These are phyloP conservation scores for Lactarius trivialis DNA, from an alignment of 768 basidiomycete genomes.

Conservation along the genomic window DNA sequence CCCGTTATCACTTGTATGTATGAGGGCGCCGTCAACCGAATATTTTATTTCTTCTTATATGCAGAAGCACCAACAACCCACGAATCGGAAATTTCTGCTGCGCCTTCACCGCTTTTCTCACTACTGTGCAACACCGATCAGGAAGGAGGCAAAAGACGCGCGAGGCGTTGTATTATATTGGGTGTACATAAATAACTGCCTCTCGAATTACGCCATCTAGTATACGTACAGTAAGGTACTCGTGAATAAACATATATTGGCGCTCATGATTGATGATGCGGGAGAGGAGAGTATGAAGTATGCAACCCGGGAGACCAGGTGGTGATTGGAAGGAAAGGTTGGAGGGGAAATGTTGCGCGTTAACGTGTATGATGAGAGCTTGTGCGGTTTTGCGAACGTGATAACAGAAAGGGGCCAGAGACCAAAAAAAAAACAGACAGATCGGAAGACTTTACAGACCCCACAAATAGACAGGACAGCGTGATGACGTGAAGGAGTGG, in stretches of 20 bases:
- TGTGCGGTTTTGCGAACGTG: slow-evolving; percentile 2
- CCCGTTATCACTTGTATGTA: not conserved
- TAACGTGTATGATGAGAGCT: not conserved
- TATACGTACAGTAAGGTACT: slow-evolving; percentile 14
- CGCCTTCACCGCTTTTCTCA: not conserved
- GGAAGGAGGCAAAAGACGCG: not conserved
- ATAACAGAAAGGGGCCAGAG: not conserved
- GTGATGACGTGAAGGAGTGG: not conserved
- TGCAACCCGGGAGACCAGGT: not conserved
- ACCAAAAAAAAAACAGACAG: not conserved
- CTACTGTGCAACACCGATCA: not conserved
- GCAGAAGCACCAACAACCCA: not conserved
- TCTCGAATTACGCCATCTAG: slow-evolving; percentile 18
- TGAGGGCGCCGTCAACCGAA: not conserved
- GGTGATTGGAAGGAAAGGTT: not conserved
- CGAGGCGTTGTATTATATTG: slow-evolving; percentile 11
- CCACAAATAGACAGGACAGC: slow-evolving; percentile 8
- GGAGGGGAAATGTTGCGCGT: slow-evolving; percentile 5
- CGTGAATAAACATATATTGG: slow-evolving; percentile 21
- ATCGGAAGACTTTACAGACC: not conserved
- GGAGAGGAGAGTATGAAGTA: not conserved
- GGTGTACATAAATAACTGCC: slow-evolving; percentile 16
- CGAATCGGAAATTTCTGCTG: not conserved
- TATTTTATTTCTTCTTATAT: not conserved
- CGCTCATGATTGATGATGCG: slow-evolving; percentile 4